Evolutionary conservation across 768 basidiomycete species (phyloP).

Genomic region (Crucibulum laeve): DNA sequence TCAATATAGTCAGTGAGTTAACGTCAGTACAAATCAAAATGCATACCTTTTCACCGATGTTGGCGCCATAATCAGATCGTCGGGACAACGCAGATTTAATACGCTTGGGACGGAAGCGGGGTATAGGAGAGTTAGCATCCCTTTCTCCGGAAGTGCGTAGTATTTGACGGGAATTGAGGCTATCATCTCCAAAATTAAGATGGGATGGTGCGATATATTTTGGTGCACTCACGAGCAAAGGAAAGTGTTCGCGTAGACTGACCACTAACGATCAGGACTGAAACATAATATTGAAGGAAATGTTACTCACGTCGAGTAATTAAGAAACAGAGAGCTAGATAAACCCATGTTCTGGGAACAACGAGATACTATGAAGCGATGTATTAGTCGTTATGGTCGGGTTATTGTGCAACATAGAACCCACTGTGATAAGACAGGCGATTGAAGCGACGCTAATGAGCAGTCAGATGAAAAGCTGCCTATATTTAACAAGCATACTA

Average conservation of each 20-base stretch:
- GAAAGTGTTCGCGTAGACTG: constrained; percentile 29
- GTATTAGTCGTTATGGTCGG: neutral
- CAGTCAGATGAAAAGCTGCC: neutral
- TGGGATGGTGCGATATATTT: neutral
- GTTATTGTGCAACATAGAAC: neutral
- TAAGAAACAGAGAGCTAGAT: constrained; percentile 26
- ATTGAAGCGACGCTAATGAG: constrained; percentile 20
- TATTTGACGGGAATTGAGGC: constrained; percentile 27
- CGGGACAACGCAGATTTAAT: neutral
- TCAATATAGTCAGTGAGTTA: neutral
- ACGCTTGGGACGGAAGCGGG: neutral
- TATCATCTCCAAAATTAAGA: constrained; percentile 2
- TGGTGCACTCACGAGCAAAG: constrained; percentile 21
- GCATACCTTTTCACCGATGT: constrained; percentile 7
- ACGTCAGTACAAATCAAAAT: neutral
- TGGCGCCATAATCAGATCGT: neutral
- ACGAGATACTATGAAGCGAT: constrained; percentile 18
- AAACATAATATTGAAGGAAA: neutral
- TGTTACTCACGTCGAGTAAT: constrained; percentile 26
- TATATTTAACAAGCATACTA: constrained; percentile 1
- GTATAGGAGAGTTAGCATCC: constrained; percentile 5
- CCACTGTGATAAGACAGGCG: constrained; percentile 23
- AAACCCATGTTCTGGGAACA: constrained; percentile 26
- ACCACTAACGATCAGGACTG: neutral
- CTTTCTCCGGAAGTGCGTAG: constrained; percentile 12